phyloP scores from a whole-genome alignment of 2,329 filamentous ascomycete species.

The Ilyonectria mors-panacis region DNA sequence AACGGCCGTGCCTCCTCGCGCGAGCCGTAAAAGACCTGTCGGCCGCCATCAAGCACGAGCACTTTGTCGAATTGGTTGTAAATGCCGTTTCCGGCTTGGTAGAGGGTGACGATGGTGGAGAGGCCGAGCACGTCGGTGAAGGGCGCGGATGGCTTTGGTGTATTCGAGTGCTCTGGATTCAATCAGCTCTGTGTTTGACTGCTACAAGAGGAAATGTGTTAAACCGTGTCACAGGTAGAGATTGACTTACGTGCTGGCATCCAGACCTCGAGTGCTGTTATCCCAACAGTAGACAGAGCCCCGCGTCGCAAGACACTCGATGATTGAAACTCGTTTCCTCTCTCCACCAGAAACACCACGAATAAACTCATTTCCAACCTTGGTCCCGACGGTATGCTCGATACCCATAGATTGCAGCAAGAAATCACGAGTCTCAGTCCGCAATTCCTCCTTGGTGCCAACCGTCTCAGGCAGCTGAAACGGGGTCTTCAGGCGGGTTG shows the following conservation, averaged over 20 bases:
- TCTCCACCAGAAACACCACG: constrained; percentile 79
- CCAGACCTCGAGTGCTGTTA: constrained; percentile 75
- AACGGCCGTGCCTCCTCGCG: constrained; percentile 71
- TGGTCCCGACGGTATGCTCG: constrained; percentile 73
- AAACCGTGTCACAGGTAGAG: background rate
- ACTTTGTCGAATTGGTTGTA: constrained; percentile 80
- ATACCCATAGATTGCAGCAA: constrained; percentile 69
- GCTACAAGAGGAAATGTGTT: too few relatives aligned
- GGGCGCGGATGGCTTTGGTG: constrained; percentile 69
- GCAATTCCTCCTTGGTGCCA: constrained; percentile 60
- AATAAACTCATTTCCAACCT: constrained; percentile 76
- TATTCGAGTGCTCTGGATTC: constrained; percentile 67
- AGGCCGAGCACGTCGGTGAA: constrained; percentile 75
- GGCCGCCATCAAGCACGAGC: constrained; percentile 75
- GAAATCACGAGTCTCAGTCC: constrained; percentile 64
- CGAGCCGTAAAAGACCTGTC: constrained; percentile 76
- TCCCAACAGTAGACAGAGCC: constrained; percentile 77
- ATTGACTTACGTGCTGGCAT: constrained; percentile 69
- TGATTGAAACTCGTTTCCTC: constrained; percentile 78
- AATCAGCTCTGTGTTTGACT: background rate
- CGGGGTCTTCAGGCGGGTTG: constrained; percentile 72
- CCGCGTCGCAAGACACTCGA: constrained; percentile 72
- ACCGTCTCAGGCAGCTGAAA: constrained; percentile 49
- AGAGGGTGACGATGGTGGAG: constrained; percentile 74
- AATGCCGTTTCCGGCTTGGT: constrained; percentile 79